Percentiles rank a stretch among this genome's conserved stretches.
These are phyloP conservation scores for Omphalotus guepiniiformis DNA, from an alignment of 768 basidiomycete species.

Conservation along the genomic window DNA sequence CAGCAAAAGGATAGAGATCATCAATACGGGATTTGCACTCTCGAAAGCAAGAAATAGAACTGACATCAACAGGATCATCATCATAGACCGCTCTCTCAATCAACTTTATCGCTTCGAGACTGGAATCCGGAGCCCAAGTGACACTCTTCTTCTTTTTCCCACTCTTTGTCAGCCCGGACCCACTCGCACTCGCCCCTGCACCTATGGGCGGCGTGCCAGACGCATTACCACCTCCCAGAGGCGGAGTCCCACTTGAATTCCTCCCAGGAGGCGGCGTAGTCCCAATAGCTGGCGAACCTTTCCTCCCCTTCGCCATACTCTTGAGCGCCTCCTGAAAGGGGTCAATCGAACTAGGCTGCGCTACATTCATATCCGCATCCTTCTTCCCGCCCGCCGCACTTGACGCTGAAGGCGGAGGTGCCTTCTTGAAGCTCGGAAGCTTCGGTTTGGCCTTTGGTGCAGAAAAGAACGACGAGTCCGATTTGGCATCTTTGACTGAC, in stretches of 20 bases:
- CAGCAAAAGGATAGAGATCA: constrained; percentile 12
- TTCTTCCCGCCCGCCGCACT: constrained; percentile 34
- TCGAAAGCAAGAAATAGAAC: constrained; percentile 33
- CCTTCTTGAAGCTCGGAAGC: constrained; percentile 85
- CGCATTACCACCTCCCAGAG: constrained; percentile 12
- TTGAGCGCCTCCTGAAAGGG: constrained; percentile 83
- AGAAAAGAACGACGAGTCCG: constrained; percentile 86
- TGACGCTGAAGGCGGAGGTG: constrained; percentile 31
- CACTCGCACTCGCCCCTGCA: too few species aligned
- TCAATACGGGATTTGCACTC: neutral
- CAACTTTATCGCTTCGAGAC: constrained; percentile 69
- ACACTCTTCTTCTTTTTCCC: constrained; percentile 75
- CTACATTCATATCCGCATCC: constrained; percentile 54
- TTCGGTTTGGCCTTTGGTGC: constrained; percentile 81
- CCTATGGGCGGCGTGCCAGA: constrained; percentile 28
- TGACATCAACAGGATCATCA: constrained; percentile 84
- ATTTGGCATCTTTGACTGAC: constrained; percentile 70
- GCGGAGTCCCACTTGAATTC: constrained; percentile 4
- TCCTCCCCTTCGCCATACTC: constrained; percentile 60
- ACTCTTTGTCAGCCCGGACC: constrained; percentile 30
- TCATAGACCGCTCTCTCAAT: constrained; percentile 89
- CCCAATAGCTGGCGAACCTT: constrained; percentile 46
- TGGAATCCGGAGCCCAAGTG: constrained; percentile 70
- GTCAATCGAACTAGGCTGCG: constrained; percentile 73
- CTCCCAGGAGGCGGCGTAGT: constrained; percentile 9